Conservation (phyloP, 2,329 filamentous ascomycete species). For the Aspergillus caelatus region DNA sequence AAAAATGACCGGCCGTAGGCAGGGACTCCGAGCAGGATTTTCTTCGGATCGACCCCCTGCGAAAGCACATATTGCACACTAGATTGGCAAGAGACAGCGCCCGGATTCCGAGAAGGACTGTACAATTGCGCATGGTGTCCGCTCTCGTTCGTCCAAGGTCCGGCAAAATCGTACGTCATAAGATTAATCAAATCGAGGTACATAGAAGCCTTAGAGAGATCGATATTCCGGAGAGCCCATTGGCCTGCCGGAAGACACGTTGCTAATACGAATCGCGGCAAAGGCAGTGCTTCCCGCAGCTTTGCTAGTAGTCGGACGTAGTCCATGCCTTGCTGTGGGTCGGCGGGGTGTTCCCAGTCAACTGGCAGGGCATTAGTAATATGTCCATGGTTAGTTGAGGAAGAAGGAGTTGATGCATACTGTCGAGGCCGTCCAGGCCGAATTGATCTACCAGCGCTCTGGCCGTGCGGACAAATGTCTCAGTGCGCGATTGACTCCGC, state of each 20-base stretch:
- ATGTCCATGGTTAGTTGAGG: background rate
- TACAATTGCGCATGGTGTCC: constrained; percentile 80
- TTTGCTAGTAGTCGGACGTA: constrained; percentile 70
- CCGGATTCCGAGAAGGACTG: constrained; percentile 46
- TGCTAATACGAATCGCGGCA: constrained; percentile 69
- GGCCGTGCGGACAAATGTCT: constrained; percentile 72
- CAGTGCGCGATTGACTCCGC: constrained; percentile 59
- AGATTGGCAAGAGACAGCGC: constrained; percentile 64
- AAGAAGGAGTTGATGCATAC: constrained; percentile 50
- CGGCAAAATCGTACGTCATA: constrained; percentile 79
- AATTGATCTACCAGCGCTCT: constrained; percentile 69
- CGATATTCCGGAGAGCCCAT: constrained; percentile 69
- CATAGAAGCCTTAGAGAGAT: constrained; percentile 63
- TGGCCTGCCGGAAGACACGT: constrained; percentile 71
- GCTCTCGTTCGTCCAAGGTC: constrained; percentile 67
- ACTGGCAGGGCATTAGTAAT: constrained; percentile 52
- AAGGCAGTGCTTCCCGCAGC: constrained; percentile 68
- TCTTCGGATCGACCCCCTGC: constrained; percentile 68
- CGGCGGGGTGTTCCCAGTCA: constrained; percentile 76
- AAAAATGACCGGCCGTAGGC: constrained; percentile 76
- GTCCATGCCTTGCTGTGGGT: constrained; percentile 67
- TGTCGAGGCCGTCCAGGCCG: constrained; percentile 74
- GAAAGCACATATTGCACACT: constrained; percentile 67
- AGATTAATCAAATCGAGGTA: constrained; percentile 77
- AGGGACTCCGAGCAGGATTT: constrained; percentile 75